Evolutionary conservation across 139 green algal species (phyloP).

Genomic region (Tetradesmus lagerheimii): DNA sequence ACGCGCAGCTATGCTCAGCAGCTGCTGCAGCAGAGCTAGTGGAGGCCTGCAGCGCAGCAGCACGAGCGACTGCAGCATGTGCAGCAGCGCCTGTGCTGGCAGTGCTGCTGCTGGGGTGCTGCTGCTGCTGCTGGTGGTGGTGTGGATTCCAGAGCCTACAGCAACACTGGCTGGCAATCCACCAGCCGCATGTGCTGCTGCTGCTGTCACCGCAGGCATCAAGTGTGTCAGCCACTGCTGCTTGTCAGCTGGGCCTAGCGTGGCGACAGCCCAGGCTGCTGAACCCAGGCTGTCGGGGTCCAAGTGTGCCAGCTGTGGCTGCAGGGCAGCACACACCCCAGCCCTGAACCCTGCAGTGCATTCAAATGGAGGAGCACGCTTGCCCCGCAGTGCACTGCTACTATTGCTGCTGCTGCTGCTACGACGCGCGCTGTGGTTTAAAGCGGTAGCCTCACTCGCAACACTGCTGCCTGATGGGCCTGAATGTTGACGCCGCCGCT

Average conservation of each 20-base stretch:
- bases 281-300: neutral
- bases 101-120: neutral
- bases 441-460: too few species aligned
- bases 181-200: neutral
- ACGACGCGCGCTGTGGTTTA: neutral
- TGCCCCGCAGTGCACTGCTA: neutral
- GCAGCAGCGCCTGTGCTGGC: neutral
- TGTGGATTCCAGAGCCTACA: neutral
- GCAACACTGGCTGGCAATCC: neutral
- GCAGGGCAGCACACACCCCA: neutral
- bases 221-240: neutral
- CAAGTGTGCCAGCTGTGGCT: neutral
- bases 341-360: neutral
- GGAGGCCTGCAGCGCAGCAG: conserved; percentile 21
- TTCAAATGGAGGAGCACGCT: too few species aligned
- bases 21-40: neutral
- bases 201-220: conserved; percentile 10
- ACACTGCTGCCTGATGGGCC: too few species aligned
- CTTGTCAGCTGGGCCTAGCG: neutral
- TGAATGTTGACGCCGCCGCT: neutral
- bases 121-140: neutral
- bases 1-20: neutral
- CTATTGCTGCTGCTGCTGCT: neutral
- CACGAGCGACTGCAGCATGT: conserved; percentile 29
- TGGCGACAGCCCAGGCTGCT: neutral